Conservation (phyloP, 1,284 basidiomycete genomes). For the Crucibulum cyathiforme region DNA sequence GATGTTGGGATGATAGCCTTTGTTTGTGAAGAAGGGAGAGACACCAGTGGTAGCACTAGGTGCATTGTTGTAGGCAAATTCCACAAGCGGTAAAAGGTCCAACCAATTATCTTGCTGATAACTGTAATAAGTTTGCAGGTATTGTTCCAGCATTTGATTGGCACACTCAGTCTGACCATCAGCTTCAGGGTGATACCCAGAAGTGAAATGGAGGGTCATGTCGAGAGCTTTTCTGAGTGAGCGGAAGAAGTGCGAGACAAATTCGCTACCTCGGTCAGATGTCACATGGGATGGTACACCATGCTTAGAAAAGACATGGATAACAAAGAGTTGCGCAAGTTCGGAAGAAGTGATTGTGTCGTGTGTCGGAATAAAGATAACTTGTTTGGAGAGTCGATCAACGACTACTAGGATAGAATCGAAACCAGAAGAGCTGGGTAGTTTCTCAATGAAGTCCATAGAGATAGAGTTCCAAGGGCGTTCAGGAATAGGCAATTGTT, state of each 20-base stretch:
- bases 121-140: constrained; percentile 36
- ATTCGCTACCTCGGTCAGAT: constrained; percentile 22
- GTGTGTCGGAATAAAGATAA: constrained; percentile 1
- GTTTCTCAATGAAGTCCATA: constrained; percentile 9
- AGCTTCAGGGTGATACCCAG: constrained; percentile 46
- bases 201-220: constrained; percentile 17
- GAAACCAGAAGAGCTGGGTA: neutral
- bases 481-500: constrained; percentile 1
- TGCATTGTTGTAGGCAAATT: constrained; percentile 23
- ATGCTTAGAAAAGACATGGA: constrained; percentile 30
- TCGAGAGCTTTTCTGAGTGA: constrained; percentile 11
- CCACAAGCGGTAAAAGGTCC: constrained; percentile 37
- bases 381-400: constrained; percentile 2
- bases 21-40: constrained; percentile 17
- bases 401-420: constrained; percentile 5
- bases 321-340: constrained; percentile 30
- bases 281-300: constrained; percentile 35
- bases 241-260: constrained; percentile 14
- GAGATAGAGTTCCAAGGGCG: constrained; percentile 6
- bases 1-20: constrained; percentile 38
- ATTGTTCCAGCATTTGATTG: constrained; percentile 48
- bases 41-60: constrained; percentile 2
- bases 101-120: constrained; percentile 47
- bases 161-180: constrained; percentile 50
- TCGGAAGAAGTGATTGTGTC: constrained; percentile 35